Evolutionary conservation across 164 flowering plant genomes (phyloP).

Genomic region (Sextonia rubra): DNA sequence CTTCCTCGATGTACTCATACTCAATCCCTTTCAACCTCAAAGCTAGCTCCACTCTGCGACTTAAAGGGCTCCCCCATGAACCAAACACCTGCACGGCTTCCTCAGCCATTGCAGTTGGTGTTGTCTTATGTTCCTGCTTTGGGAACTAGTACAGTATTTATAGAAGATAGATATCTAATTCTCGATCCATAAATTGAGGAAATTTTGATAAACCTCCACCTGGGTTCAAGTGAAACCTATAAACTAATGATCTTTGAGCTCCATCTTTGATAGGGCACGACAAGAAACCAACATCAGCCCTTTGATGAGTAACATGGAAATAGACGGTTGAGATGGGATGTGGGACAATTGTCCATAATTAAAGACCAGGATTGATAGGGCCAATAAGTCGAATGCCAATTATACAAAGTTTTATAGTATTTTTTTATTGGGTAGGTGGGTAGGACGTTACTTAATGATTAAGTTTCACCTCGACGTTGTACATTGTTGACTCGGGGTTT

Average conservation of each 20-base stretch:
- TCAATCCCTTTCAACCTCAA: conserved; percentile 6
- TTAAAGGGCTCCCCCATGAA: conserved; percentile 4
- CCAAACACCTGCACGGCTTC: conserved; percentile 8
- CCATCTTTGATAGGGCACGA: background rate
- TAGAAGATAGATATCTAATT: background rate
- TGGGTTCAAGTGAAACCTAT: no score
- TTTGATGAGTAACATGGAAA: no score
- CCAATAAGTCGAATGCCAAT: no score
- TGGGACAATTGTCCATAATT: no score
- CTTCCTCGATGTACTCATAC: conserved; percentile 7
- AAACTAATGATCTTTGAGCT: background rate
- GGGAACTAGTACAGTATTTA: background rate
- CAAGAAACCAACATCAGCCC: background rate
- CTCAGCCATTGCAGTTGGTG: background rate
- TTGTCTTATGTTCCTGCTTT: background rate
- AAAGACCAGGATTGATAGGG: no score
- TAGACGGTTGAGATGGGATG: no score
- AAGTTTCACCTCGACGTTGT: no score
- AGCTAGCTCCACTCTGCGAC: conserved; percentile 1
- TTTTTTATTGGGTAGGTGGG: no score
- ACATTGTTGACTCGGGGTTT: no score
- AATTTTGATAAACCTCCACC: background rate
- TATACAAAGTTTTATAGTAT: no score
- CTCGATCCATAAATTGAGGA: background rate
- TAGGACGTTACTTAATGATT: no score